Conservation (phyloP, 306 rosid genomes). For the Rubus parviflorus region DNA sequence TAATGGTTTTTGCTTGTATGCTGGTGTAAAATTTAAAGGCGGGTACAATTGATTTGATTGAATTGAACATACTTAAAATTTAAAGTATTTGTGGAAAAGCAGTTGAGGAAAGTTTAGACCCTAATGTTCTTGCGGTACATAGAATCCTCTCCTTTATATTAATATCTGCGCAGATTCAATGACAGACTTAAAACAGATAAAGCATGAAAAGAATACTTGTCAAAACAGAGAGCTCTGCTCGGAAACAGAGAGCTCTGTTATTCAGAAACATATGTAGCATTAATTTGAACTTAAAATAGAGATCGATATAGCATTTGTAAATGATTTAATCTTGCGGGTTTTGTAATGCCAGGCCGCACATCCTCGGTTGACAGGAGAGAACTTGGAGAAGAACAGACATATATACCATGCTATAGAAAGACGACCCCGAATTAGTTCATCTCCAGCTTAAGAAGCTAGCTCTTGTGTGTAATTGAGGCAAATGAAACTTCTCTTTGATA, state of each 20-base stretch:
- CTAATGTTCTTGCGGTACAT: constrained; percentile 34
- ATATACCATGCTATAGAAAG: constrained; percentile 45
- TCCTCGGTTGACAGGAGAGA: constrained; percentile 50
- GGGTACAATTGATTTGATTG: too few species aligned
- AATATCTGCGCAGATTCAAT: neutral
- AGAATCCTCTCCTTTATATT: neutral
- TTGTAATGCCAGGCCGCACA: constrained; percentile 21
- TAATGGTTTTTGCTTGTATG: too few species aligned
- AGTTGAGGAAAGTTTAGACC: constrained; percentile 42
- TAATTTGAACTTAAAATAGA: neutral
- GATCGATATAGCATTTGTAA: neutral
- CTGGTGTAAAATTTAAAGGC: too few species aligned
- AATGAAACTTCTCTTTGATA: neutral
- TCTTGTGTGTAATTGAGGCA: neutral
- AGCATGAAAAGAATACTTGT: neutral
- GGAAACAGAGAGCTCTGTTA: neutral
- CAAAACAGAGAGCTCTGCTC: neutral
- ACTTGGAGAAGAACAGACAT: constrained; percentile 42
- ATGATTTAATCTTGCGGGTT: neutral
- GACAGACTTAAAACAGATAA: neutral
- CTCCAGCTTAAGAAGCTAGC: neutral
- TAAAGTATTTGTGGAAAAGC: too few species aligned
- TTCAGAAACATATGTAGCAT: neutral
- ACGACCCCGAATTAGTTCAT: constrained; percentile 5
- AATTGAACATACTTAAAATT: too few species aligned